phyloP scores from a whole-genome alignment of 75 land plant species.

The Cunninghamia lanceolata region DNA sequence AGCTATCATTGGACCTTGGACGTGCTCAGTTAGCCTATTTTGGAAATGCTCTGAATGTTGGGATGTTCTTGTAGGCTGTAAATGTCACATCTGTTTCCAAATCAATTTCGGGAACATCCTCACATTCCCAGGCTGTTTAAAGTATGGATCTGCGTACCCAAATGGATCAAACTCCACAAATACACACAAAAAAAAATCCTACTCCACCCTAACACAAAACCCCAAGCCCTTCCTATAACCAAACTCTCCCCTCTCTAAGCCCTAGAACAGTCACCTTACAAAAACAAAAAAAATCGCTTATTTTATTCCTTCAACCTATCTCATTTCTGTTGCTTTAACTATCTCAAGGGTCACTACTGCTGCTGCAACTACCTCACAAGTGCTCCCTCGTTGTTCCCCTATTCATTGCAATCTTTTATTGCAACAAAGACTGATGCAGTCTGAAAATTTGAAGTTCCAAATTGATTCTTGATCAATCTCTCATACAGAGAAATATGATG shows the following conservation, averaged over 20 bases:
- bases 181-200: too few relatives aligned
- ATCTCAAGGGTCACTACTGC: not conserved
- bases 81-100: not conserved
- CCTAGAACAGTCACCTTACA: not conserved
- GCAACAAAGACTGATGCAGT: too few relatives aligned
- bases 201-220: not conserved
- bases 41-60: not conserved
- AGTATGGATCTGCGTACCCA: not conserved
- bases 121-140: too few relatives aligned
- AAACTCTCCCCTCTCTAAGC: too few relatives aligned
- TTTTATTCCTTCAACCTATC: not conserved
- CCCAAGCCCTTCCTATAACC: too few relatives aligned
- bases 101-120: not conserved
- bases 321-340: not conserved
- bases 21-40: too few relatives aligned
- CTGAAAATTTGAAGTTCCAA: not conserved
- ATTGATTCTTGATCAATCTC: not conserved
- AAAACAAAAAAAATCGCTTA: too few relatives aligned
- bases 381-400: too few relatives aligned
- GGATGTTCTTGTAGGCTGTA: not conserved
- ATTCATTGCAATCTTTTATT: too few relatives aligned
- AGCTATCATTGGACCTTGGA: too few relatives aligned
- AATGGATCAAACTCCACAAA: not conserved
- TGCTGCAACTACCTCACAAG: not conserved
- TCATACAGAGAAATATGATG: not conserved